Evolutionary conservation across 257 asterid genomes (phyloP), one percentile per base, ranked within the genome.

Genomic region (Ilex asprella): DNA sequence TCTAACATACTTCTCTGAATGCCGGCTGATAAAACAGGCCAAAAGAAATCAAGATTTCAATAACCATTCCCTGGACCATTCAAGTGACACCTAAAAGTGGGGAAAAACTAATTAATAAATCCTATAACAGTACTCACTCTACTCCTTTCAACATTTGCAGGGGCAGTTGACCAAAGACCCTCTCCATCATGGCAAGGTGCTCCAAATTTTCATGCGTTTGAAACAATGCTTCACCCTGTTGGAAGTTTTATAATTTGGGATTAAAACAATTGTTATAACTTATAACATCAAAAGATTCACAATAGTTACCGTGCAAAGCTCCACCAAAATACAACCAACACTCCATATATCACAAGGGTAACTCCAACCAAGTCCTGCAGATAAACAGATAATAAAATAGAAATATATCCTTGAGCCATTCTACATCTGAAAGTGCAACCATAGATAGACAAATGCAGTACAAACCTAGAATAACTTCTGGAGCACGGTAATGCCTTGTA

Each of bases 101-200:
- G 2, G 41, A 8, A 8, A 4, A 35, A 2, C 41, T 35, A 35
- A 35, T 35, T 8, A 4, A 35, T 35, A 35, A 35, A 35, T 35
- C 8, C 5, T 1, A 35, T 0, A 35, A 63, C 95, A 8, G 41
- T 46, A 46, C 52, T 66, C 78, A 90, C 97, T 84, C 91, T 6
- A 83, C 83, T 74, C 78, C 81, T 68, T 84, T 91, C 72, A 91
- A 62, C 91, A 91, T 86, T 55, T 82, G 79, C 41, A 69, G 83
- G 14, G 98, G 98, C 32, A 91, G 46, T 3, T 84, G 79, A 44
- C 97, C 97, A 56, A 91, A 87, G 2, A 91, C 96, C 61, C 82
- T 81, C 70, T 87, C 97, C 97, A 87, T 91, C 98, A 91, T 91
- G 7, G 98, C 96, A 35, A 91, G 95, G 81, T 91, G 98, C 66